A percentile compares a stretch with the other conserved stretches of the same genome.
Conservation (phyloP, 805 yeast species). For the Saccharomycopsis guyanensis region DNA sequence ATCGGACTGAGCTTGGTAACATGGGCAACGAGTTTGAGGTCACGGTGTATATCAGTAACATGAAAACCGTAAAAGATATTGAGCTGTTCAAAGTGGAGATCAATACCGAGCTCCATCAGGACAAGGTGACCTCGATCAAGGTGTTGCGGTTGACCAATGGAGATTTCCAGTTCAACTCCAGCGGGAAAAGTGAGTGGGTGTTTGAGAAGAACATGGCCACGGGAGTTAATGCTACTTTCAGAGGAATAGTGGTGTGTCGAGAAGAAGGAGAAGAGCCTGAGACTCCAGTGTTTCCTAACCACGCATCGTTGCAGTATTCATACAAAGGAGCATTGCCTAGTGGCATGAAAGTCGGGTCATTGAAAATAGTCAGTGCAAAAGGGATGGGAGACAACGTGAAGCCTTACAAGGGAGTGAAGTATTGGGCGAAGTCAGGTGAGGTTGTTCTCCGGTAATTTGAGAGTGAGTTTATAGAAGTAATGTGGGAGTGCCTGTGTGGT, state of each 20-base stretch:
- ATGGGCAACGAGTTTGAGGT: conserved; percentile 57
- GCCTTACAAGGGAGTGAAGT: conserved; percentile 90
- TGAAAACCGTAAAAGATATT: conserved; percentile 38
- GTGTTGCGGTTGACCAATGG: conserved; percentile 68
- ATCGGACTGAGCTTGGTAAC: conserved; percentile 45
- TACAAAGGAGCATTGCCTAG: conserved; percentile 70
- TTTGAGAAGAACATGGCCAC: conserved; percentile 49
- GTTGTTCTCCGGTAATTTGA: conserved; percentile 36
- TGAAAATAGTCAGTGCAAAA: conserved; percentile 48
- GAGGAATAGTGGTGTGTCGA: conserved; percentile 47
- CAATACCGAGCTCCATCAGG: conserved; percentile 26
- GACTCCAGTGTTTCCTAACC: conserved; percentile 32
- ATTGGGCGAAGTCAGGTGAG: conserved; percentile 58
- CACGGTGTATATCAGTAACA: conserved; percentile 39
- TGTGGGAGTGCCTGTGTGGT: background rate
- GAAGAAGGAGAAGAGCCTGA: conserved; percentile 16
- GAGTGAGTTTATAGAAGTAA: background rate
- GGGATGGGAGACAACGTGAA: conserved; percentile 56
- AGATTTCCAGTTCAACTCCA: conserved; percentile 50
- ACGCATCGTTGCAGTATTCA: conserved; percentile 43
- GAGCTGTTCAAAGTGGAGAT: conserved; percentile 41
- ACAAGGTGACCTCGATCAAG: conserved; percentile 35
- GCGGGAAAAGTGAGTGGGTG: conserved; percentile 59
- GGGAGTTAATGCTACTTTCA: conserved; percentile 60
- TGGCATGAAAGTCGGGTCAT: conserved; percentile 59